phyloP scores from a whole-genome alignment of 2,329 filamentous ascomycete genomes.

The Aquanectria penicillioides region DNA sequence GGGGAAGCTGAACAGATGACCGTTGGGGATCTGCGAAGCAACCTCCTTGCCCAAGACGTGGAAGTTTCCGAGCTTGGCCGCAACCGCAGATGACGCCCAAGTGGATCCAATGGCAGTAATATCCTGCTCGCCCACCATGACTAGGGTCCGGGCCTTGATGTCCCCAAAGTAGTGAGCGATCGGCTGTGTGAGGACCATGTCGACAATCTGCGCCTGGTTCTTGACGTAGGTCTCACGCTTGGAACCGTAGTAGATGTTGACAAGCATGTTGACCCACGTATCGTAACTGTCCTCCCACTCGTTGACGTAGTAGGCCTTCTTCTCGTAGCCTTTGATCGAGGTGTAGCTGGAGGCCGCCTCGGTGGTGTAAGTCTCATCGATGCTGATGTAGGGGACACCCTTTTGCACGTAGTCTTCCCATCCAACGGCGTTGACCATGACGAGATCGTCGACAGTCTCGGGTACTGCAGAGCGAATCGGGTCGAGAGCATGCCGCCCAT shows the following conservation, averaged over 20 bases:
- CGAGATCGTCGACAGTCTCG: slow-evolving; percentile 51
- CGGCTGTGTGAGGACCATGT: slow-evolving; percentile 64
- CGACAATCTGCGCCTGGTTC: slow-evolving; percentile 62
- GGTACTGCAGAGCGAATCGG: slow-evolving; percentile 62
- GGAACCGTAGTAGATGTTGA: slow-evolving; percentile 59
- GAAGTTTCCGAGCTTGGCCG: slow-evolving; percentile 59
- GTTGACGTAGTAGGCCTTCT: slow-evolving; percentile 59
- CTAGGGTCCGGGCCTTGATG: slow-evolving; percentile 56
- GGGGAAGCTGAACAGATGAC: slow-evolving; percentile 57
- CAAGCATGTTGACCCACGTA: slow-evolving; percentile 65
- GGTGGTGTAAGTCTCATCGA: slow-evolving; percentile 51
- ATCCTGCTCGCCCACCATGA: slow-evolving; percentile 63
- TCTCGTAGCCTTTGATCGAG: slow-evolving; percentile 58
- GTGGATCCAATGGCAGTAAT: slow-evolving; percentile 64
- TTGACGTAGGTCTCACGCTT: slow-evolving; percentile 54
- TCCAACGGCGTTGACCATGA: slow-evolving; percentile 63
- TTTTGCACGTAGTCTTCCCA: slow-evolving; percentile 64
- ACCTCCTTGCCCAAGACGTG: slow-evolving; percentile 58
- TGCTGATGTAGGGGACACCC: slow-evolving; percentile 57
- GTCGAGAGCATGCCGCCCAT: slow-evolving; percentile 64
- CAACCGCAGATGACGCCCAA: slow-evolving; percentile 58
- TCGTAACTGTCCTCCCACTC: slow-evolving; percentile 62
- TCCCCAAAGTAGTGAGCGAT: slow-evolving; percentile 60
- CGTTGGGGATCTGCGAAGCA: slow-evolving; percentile 54
- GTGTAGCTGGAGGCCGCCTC: slow-evolving; percentile 55